phyloP scores from a whole-genome alignment of 495 filamentous ascomycete species.

The Cryomyces minteri region DNA sequence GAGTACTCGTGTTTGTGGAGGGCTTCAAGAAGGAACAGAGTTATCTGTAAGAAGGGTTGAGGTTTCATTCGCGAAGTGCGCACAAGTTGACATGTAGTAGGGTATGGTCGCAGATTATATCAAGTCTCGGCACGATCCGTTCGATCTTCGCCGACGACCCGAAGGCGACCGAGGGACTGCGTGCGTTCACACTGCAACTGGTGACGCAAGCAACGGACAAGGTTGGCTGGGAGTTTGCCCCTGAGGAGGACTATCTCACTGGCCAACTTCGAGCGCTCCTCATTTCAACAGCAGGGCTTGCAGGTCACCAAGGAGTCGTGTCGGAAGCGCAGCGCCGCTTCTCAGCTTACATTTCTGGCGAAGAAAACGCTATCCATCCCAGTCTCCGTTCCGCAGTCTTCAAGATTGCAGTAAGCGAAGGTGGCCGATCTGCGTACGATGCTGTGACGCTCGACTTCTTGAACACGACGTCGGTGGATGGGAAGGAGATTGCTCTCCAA shows the following conservation, averaged over 20 bases:
- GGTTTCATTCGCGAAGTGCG: slow-evolving; percentile 9
- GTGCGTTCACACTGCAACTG: slow-evolving; percentile 54
- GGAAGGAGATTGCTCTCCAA: slow-evolving; percentile 66
- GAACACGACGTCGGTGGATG: slow-evolving; percentile 66
- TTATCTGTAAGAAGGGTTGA: slow-evolving; percentile 33
- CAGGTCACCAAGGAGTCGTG: slow-evolving; percentile 51
- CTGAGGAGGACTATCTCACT: slow-evolving; percentile 63
- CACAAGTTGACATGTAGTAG: slow-evolving; percentile 11
- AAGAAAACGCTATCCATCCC: slow-evolving; percentile 54
- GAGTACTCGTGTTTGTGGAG: slow-evolving; percentile 61
- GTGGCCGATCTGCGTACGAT: slow-evolving; percentile 46
- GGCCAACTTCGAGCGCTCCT: slow-evolving; percentile 65
- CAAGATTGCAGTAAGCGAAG: slow-evolving; percentile 52
- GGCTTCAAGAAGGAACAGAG: slow-evolving; percentile 65
- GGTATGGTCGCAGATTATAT: slow-evolving; percentile 73
- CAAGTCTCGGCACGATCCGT: slow-evolving; percentile 44
- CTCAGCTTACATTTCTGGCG: slow-evolving; percentile 46
- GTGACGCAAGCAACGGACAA: slow-evolving; percentile 51
- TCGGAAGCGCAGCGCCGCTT: slow-evolving; percentile 59
- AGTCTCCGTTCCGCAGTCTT: slow-evolving; percentile 66
- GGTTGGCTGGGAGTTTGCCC: slow-evolving; percentile 67
- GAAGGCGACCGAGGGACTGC: slow-evolving; percentile 41
- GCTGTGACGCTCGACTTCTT: slow-evolving; percentile 69
- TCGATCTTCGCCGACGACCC: slow-evolving; percentile 45
- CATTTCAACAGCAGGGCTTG: slow-evolving; percentile 51